Base-by-base conservation (phyloP, 148 eudicot genomes). In the Salicornia ramosissima region DNA sequence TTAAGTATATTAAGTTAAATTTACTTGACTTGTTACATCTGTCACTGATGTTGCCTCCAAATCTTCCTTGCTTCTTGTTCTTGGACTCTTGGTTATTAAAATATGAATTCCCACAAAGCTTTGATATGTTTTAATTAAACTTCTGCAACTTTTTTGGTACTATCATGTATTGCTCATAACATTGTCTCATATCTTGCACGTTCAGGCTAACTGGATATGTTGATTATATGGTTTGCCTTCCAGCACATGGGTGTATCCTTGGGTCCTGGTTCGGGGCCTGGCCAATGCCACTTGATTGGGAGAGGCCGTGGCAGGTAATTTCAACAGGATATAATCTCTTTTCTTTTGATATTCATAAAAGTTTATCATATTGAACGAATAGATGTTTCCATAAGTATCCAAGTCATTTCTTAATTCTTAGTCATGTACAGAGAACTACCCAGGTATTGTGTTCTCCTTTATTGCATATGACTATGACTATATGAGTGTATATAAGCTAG, bases 271-370 rank as follows among this genome's bases (percentile, higher is more conserved):
- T 93, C 80, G 98, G 97, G 74, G 96, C 97, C 49, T 93, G 98
- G 98, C 98, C 96, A n/a, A 93, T 90, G 97, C 98, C 98, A 53
- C 96, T 93, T 72, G 98, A 93, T 81, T 94, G 99, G 99, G 99
- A 94, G 82, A 87, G 88, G 77, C 85, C 87, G 22, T 94, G 99
- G 99, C 99, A 94, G 99, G 99, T 94, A 81, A 49, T 51, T 39
- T 26, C 69, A 34, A 5, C 36, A 28, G 40, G n/a, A 25, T 60
- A 6, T 25, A 66, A 24, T 9, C 29, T 43, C 56, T 62, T 39
- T 8, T 70, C 29, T 29, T 16, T 16, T 31, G 14, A 49, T 16
- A 18, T 51, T 33, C 33, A 34, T 33, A 42, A 45, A 40, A 31
- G 18, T 11, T 50, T n/a, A 25, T 30, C 25, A 50, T 7, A 18